Base-by-base conservation (phyloP, 2,329 filamentous ascomycete genomes). In the Alternaria panax region DNA sequence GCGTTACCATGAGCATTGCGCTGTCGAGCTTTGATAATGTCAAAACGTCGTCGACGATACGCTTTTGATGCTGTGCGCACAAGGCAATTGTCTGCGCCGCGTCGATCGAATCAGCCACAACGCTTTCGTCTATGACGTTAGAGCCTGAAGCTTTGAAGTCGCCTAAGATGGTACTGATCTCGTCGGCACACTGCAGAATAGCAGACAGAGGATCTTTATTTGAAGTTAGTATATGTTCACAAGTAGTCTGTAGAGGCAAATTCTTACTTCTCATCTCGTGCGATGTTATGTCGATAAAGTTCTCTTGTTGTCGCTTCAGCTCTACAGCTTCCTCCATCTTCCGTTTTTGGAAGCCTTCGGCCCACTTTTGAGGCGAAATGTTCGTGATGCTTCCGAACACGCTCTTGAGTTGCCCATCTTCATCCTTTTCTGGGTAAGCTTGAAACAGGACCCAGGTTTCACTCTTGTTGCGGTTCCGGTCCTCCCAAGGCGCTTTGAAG, bases 321-420 rank as follows among this genome's bases (percentile, higher is more conserved):
- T 94, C 90, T 2, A 93, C 87, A 0, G 92, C 92, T 74, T 95
- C 92, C 70, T 93, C 87, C 70, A 91, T 90, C 58, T 91, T 88
- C 43, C 88, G 85, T 68, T 86, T 92, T 75, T 96, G 91, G 32
- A 92, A 87, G 46, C 89, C 88, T 76, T 96, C 92, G 1, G 92
- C 92, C 83, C 89, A 90, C 75, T 96, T 96, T 74, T 95, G 91
- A 54, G 90, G 87, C 18, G 90, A 92, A 64, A 96, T 96, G 71
- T 96, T 92, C 0, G 92, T 94, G 51, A 96, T 89, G 71, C 88
- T 91, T 52, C 90, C 91, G 67, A 93, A 93, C 3, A 93, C 89
- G 62, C 88, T 87, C 79, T 92, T 92, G 51, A 93, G 82, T 27
- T 81, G 80, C 4, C 89, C 90, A 27, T 86, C 80, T 1, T 82